Evolutionary conservation across 2,329 filamentous ascomycete genomes (phyloP).

Genomic region (Knufia petricola): DNA sequence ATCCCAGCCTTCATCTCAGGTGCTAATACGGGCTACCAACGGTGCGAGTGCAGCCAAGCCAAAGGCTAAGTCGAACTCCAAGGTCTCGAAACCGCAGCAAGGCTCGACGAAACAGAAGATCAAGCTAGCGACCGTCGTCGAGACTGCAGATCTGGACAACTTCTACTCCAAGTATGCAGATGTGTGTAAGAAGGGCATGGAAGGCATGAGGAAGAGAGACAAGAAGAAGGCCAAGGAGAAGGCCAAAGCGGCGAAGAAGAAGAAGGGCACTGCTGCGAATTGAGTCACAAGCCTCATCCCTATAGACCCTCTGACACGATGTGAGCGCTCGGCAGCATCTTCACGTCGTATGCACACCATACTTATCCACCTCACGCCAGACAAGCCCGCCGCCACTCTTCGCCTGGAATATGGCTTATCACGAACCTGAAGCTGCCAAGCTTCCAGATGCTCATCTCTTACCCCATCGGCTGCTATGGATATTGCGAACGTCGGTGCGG

Average conservation of each 20-base stretch:
- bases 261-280: constrained; percentile 28
- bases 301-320: too few species aligned
- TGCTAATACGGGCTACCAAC: constrained; percentile 78
- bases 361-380: too few species aligned
- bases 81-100: constrained; percentile 29
- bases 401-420: too few species aligned
- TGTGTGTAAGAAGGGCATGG: constrained; percentile 81
- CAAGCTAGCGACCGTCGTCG: constrained; percentile 76
- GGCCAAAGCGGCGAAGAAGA: constrained; percentile 62
- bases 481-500: too few species aligned
- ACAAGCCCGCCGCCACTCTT: too few species aligned
- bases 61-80: constrained; percentile 30
- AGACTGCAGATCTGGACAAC: constrained; percentile 61
- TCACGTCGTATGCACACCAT: too few species aligned
- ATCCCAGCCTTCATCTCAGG: constrained; percentile 48
- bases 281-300: too few species aligned
- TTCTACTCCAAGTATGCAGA: constrained; percentile 87
- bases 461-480: too few species aligned
- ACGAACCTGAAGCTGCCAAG: too few species aligned
- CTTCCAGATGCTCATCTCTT: too few species aligned
- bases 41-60: constrained; percentile 51
- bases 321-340: too few species aligned
- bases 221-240: constrained; percentile 74
- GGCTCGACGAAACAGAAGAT: constrained; percentile 52
- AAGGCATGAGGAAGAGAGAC: constrained; percentile 82